A percentile compares a stretch with the other conserved stretches of the same genome.
phyloP scores from a whole-genome alignment of 2,329 filamentous ascomycete genomes.

The Botryosphaeria dothidea region DNA sequence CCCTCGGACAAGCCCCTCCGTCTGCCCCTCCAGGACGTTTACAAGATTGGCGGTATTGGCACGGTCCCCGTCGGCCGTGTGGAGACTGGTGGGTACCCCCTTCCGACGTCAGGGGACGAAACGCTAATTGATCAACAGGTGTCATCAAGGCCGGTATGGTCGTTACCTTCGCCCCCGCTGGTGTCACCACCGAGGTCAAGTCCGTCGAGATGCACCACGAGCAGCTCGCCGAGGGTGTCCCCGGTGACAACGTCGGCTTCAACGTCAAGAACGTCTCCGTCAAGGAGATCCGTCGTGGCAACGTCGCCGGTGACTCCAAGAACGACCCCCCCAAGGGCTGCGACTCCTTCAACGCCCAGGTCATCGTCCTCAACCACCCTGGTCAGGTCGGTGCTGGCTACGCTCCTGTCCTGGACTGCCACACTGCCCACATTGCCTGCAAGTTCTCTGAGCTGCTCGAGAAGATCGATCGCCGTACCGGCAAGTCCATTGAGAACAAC shows the following conservation, averaged over 20 bases:
- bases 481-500: slow-evolving; percentile 86
- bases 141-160: slow-evolving; percentile 88
- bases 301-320: slow-evolving; percentile 99
- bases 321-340: slow-evolving; percentile 90
- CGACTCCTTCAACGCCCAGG: slow-evolving; percentile 98
- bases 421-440: slow-evolving; percentile 99
- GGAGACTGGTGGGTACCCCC: slow-evolving; percentile 89
- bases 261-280: slow-evolving; percentile 99
- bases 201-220: slow-evolving; percentile 99
- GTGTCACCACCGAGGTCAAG: slow-evolving; percentile 99
- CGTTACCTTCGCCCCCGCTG: slow-evolving; percentile 97
- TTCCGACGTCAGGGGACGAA: too few relatives aligned
- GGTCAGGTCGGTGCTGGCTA: slow-evolving; percentile 99
- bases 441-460: slow-evolving; percentile 99
- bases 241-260: slow-evolving; percentile 99
- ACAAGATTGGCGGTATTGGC: slow-evolving; percentile 99
- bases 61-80: slow-evolving; percentile 99
- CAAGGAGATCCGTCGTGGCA: slow-evolving; percentile 99
- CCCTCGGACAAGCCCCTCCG: slow-evolving; percentile 99
- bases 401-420: slow-evolving; percentile 98
- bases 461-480: slow-evolving; percentile 99
- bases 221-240: slow-evolving; percentile 91
- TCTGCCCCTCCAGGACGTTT: slow-evolving; percentile 99
- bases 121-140: too few relatives aligned
- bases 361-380: slow-evolving; percentile 99